Percentiles rank a stretch among this genome's conserved stretches.
phyloP scores from a whole-genome alignment of 2,329 filamentous ascomycete species.

The Sphaerostilbella broomeana region DNA sequence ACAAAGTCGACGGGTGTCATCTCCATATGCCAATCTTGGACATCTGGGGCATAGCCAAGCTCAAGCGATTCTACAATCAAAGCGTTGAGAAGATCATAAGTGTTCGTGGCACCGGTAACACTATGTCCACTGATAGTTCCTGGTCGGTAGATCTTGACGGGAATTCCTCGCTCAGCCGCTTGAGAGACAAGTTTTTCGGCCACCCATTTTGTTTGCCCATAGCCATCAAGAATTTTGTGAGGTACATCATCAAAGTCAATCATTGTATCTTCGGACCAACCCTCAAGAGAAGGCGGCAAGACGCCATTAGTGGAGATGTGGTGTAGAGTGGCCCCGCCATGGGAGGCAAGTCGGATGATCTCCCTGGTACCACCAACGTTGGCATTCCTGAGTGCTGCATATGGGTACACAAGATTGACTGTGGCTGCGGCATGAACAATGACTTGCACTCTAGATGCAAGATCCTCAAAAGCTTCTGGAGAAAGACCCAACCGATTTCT shows the following conservation, averaged over 20 bases:
- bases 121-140: conserved; percentile 78
- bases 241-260: conserved; percentile 63
- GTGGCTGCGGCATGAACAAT: conserved; percentile 73
- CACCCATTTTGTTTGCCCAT: conserved; percentile 77
- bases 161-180: conserved; percentile 60
- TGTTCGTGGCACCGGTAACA: conserved; percentile 65
- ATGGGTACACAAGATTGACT: conserved; percentile 76
- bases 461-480: conserved; percentile 56
- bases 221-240: conserved; percentile 62
- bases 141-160: conserved; percentile 63
- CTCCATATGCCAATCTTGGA: conserved; percentile 70
- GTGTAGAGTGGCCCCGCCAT: conserved; percentile 64
- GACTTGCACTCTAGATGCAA: conserved; percentile 61
- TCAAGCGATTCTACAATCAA: conserved; percentile 71
- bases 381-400: conserved; percentile 64
- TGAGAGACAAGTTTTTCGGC: conserved; percentile 68
- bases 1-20: conserved; percentile 84
- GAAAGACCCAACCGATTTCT: conserved; percentile 62
- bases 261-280: conserved; percentile 65
- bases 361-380: conserved; percentile 77
- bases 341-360: conserved; percentile 62
- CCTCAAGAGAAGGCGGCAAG: conserved; percentile 60
- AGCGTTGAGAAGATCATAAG: conserved; percentile 71
- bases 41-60: conserved; percentile 61
- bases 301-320: conserved; percentile 79